Evolutionary conservation across 1,139 yeast species (phyloP).

Genomic region (Suhomyces panamericanus): DNA sequence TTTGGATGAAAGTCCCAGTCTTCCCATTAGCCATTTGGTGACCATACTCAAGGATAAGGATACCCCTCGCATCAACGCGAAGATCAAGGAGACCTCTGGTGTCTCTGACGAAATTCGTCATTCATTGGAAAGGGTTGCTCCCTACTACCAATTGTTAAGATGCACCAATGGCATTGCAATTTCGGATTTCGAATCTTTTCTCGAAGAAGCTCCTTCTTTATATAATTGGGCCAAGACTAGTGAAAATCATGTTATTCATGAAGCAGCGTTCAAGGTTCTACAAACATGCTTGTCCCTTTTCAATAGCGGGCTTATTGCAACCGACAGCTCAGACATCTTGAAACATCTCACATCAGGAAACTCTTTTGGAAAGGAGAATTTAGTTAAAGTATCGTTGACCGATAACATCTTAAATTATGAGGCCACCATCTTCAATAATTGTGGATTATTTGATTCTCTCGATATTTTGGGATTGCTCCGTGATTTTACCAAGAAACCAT

Average conservation of each 20-base stretch:
- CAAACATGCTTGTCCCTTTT: constrained; percentile 10
- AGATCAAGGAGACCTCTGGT: constrained; percentile 15
- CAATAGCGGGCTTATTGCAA: constrained; percentile 11
- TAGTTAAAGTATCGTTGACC: constrained; percentile 1
- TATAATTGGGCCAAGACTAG: constrained; percentile 7
- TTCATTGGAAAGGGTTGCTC: constrained; percentile 7
- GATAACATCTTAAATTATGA: constrained; percentile 11
- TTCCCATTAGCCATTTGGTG: constrained; percentile 6
- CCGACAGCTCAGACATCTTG: constrained; percentile 2
- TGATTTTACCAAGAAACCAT: constrained; percentile 2
- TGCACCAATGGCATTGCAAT: constrained; percentile 10
- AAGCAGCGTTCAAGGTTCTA: constrained; percentile 11
- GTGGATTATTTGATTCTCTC: constrained; percentile 10
- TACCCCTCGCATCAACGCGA: constrained; percentile 8
- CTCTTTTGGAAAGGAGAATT: constrained; percentile 4
- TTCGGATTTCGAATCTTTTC: constrained; percentile 10
- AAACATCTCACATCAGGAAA: constrained; percentile 7
- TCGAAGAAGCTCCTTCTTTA: constrained; percentile 10
- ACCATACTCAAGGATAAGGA: constrained; percentile 11
- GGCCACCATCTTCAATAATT: constrained; percentile 8
- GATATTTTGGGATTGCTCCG: constrained; percentile 8
- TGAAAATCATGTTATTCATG: constrained; percentile 1
- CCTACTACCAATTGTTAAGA: constrained; percentile 12
- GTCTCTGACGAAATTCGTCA: constrained; percentile 2
- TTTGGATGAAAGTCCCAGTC: constrained; percentile 20